Conservation (phyloP, 73 alveolate species). For the Effrenium voratum region DNA sequence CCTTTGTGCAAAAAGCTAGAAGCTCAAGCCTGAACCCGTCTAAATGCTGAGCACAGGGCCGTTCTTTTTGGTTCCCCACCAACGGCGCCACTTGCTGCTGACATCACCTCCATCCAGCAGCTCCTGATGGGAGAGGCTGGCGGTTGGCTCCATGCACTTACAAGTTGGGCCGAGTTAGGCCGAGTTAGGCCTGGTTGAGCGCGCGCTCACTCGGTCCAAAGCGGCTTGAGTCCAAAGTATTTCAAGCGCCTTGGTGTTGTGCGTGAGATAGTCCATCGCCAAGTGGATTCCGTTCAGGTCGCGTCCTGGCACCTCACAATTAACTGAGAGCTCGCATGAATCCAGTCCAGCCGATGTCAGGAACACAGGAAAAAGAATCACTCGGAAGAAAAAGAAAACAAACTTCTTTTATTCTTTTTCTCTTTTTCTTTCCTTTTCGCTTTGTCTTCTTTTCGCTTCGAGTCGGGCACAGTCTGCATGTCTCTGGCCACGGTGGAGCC, state of each 20-base stretch:
- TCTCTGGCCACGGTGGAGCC: constrained; percentile 94
- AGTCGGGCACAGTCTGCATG: constrained; percentile 57
- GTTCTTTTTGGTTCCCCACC: constrained; percentile 90
- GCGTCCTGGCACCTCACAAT: constrained; percentile 73
- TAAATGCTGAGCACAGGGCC: neutral
- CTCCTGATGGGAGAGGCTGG: neutral
- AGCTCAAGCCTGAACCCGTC: no score
- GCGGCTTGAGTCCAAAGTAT: no score
- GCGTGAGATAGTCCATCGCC: constrained; percentile 92
- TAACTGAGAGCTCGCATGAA: neutral
- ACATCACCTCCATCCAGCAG: constrained; percentile 83
- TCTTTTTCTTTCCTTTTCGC: no score
- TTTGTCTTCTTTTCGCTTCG: no score
- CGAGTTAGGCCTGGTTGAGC: no score
- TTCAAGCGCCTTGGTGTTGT: constrained; percentile 89
- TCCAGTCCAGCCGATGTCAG: no score
- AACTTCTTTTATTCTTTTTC: no score
- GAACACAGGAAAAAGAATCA: no score
- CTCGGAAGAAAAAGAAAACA: no score
- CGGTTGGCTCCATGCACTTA: neutral
- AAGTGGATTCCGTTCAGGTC: constrained; percentile 82
- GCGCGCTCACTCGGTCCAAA: no score
- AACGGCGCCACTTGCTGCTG: constrained; percentile 68
- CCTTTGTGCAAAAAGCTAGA: no score
- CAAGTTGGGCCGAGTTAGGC: no score